Percentiles rank a stretch among this genome's conserved stretches.
These are phyloP conservation scores for Eutrema salsugineum DNA, from an alignment of 441 rosid species.

Conservation along the genomic window DNA sequence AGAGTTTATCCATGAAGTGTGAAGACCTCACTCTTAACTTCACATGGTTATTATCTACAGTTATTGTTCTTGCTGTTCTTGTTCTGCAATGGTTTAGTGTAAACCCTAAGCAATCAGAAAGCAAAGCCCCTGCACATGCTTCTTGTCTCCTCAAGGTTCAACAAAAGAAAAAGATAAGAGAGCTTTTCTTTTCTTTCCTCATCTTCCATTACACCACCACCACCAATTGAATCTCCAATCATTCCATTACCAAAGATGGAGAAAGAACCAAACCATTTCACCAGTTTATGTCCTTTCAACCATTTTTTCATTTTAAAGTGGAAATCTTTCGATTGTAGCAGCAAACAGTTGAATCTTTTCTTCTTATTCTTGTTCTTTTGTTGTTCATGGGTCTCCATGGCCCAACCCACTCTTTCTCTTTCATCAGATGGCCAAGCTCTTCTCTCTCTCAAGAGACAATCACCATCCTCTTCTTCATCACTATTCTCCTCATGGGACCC, in stretches of 20 bases:
- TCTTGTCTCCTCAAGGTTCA: conserved; percentile 60
- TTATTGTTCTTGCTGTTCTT: conserved; percentile 20
- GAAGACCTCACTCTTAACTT: conserved; percentile 24
- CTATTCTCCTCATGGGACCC: conserved; percentile 82
- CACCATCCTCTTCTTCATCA: conserved; percentile 48
- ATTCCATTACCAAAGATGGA: conserved; percentile 35
- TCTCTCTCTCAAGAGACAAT: conserved; percentile 45
- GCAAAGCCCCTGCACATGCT: conserved; percentile 53
- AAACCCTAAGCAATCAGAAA: conserved; percentile 47
- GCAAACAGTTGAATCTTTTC: conserved; percentile 11
- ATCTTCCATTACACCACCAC: conserved; percentile 19
- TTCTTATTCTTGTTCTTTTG: conserved; percentile 36
- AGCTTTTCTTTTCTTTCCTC: conserved; percentile 24
- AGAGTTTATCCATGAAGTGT: conserved; percentile 20
- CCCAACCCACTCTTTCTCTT: conserved; percentile 36
- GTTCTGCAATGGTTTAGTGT: conserved; percentile 51
- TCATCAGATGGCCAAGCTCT: conserved; percentile 86
- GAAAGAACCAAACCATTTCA: conserved; percentile 31
- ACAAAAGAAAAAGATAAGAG: conserved; percentile 20
- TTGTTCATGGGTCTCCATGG: conserved; percentile 33
- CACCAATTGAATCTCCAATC: conserved; percentile 17
- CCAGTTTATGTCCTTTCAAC: not conserved
- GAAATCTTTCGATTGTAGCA: not conserved
- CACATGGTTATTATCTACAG: conserved; percentile 42
- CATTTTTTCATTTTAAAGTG: conserved; percentile 13